Base-by-base conservation (phyloP, 164 flowering plant species). In the Chloranthus sessilifolius region DNA sequence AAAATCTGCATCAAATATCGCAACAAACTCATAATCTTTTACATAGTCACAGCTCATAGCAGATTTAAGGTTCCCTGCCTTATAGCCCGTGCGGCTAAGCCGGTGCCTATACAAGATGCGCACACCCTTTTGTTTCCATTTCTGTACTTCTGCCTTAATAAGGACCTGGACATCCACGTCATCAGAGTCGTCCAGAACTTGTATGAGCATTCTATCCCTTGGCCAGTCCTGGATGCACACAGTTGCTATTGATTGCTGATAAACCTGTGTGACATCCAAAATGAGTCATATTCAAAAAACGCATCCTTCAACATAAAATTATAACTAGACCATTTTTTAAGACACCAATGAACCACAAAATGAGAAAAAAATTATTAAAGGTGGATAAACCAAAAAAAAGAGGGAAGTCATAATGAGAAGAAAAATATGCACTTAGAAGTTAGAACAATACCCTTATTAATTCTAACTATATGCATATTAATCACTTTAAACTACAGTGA, bases 1-100 rank as follows among this genome's bases (percentile, higher is more conserved):
- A 65, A 89, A 94, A 74, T 94, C 99, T 19, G 99, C 91, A 71
- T 92, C 99, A 63, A 92, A 92, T 4, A 92, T 88, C 23, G 99
- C 91, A 47, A 88, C 99, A 72, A 80, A 92, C 70, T 92, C 99
- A 60, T 84, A 92, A 56, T 92, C 79, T 66, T 86, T 84, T 1
- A 92, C 89, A 72, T 92, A 92, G 39, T 86, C 95, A 50, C 99
- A 88, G 56, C 68, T 52, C 99, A 92, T 92, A 20, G 99, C 99
- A 49, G 99, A 86, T 55, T 80, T 88, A 17, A 88, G 88, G 62
- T 92, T 92, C 60, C 99, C 99, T 48, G 97, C 97, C 69, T 92
- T 88, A 39, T 88, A 92, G 55, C 99, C 99, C 12, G 95, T 78
- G 6, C 99, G 85, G 25, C 86, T 74, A 35, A 86, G 83, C 10